Percentiles rank a stretch among this genome's conserved stretches.
These are phyloP conservation scores for Neurospora africana DNA, from an alignment of 495 filamentous ascomycete genomes.

Conservation along the genomic window DNA sequence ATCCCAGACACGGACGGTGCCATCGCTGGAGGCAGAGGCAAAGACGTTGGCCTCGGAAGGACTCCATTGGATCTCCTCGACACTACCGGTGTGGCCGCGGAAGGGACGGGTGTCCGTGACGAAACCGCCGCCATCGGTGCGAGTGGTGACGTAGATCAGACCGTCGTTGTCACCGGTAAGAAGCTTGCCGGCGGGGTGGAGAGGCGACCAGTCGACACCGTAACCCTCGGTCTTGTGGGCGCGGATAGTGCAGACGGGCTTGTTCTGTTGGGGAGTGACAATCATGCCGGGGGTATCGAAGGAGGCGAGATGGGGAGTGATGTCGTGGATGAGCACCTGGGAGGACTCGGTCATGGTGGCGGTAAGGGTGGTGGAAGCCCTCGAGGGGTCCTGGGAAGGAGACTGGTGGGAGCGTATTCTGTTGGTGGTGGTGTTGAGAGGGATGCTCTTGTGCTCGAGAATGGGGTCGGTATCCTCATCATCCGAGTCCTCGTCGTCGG, in stretches of 20 bases:
- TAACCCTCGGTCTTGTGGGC: constrained; percentile 93
- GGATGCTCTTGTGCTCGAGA: constrained; percentile 83
- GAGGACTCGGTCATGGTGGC: constrained; percentile 86
- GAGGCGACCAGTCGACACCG: constrained; percentile 85
- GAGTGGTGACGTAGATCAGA: constrained; percentile 74
- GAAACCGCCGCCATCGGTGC: constrained; percentile 78
- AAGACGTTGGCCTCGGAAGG: constrained; percentile 87
- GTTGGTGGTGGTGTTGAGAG: constrained; percentile 77
- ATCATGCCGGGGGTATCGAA: constrained; percentile 81
- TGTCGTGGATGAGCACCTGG: constrained; percentile 84
- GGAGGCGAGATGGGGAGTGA: constrained; percentile 72
- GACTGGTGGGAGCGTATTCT: constrained; percentile 77
- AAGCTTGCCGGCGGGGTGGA: constrained; percentile 64
- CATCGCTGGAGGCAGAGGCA: constrained; percentile 84
- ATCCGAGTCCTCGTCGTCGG: constrained; percentile 64
- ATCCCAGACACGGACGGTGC: constrained; percentile 92
- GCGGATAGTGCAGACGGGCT: constrained; percentile 73
- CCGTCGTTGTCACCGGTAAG: constrained; percentile 87
- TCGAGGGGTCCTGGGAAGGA: constrained; percentile 55
- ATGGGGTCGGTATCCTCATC: constrained; percentile 83
- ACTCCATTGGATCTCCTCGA: constrained; percentile 96
- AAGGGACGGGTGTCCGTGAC: constrained; percentile 72
- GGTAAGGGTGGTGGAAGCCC: constrained; percentile 66
- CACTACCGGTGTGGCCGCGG: constrained; percentile 68
- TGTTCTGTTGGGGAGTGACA: constrained; percentile 69